These are phyloP conservation scores for Calycina herbarum DNA, from an alignment of 2,329 filamentous ascomycete genomes.

Conservation along the genomic window DNA sequence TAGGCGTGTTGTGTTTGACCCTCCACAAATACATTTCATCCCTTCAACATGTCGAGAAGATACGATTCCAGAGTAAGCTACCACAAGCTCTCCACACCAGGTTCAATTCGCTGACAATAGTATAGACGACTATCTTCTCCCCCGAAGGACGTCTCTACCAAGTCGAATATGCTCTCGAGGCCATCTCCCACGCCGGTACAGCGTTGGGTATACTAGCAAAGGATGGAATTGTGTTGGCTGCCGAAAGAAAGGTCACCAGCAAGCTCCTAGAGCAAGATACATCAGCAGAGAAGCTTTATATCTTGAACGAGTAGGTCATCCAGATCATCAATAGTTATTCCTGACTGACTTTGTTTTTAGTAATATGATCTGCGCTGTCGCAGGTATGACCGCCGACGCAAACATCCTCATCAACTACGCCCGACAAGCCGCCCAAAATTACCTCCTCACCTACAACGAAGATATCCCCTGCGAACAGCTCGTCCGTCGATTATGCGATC, in stretches of 20 bases:
- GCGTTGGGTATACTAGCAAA: slow-evolving; percentile 95
- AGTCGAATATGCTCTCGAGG: slow-evolving; percentile 98
- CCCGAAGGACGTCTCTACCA: slow-evolving; percentile 98
- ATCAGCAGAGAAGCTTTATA: slow-evolving; percentile 99
- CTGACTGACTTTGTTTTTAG: slow-evolving; percentile 46
- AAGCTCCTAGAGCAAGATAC: slow-evolving; percentile 99
- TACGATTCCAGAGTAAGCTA: slow-evolving; percentile 90
- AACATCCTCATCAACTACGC: slow-evolving; percentile 99
- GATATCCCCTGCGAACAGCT: slow-evolving; percentile 99
- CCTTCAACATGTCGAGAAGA: slow-evolving; percentile 77
- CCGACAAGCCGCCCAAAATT: slow-evolving; percentile 92
- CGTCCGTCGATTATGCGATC: slow-evolving; percentile 90
- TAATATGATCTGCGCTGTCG: slow-evolving; percentile 99
- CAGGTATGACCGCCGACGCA: slow-evolving; percentile 98
- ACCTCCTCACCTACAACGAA: slow-evolving; percentile 99
- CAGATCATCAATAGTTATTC: slow-evolving; percentile 19
- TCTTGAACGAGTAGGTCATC: slow-evolving; percentile 83
- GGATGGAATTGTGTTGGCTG: slow-evolving; percentile 96
- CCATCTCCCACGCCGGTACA: slow-evolving; percentile 97
- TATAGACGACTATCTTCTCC: slow-evolving; percentile 97
- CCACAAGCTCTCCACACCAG: slow-evolving; percentile 26
- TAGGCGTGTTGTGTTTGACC: neutral
- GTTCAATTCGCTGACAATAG: slow-evolving; percentile 27
- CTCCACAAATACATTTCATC: slow-evolving; percentile 7
- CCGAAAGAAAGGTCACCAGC: slow-evolving; percentile 98